Percentiles rank a stretch among this genome's conserved stretches.
Evolutionary conservation across 129 eudicot species (phyloP).

Genomic region (Flaveria ramosissima): DNA sequence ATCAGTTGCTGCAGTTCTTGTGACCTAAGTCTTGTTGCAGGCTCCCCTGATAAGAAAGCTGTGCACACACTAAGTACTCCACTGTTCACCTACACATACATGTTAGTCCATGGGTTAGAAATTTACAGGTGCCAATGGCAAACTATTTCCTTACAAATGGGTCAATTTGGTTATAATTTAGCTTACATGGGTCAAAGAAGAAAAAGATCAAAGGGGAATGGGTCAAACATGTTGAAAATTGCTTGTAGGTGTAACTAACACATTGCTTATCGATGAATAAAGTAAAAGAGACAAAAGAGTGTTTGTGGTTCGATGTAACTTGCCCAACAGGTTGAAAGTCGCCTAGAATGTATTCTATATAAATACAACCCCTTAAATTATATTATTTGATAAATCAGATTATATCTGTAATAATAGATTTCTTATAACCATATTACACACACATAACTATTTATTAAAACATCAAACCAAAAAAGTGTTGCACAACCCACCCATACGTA

Average conservation of each 20-base stretch:
- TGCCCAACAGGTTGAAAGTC: not conserved
- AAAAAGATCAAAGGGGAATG: not conserved
- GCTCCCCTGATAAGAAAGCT: constrained; percentile 97
- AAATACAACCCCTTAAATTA: not conserved
- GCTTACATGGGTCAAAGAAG: too few relatives aligned
- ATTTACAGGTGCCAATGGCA: not conserved
- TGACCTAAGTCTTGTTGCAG: constrained; percentile 94
- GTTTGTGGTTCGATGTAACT: not conserved
- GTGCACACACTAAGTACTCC: constrained; percentile 98
- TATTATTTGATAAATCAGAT: not conserved
- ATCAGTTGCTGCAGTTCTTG: constrained; percentile 96
- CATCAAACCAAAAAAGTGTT: not conserved
- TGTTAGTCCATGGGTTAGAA: constrained; percentile 7
- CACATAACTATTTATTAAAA: not conserved
- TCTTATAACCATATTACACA: not conserved
- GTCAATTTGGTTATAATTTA: not conserved
- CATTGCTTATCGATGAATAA: not conserved
- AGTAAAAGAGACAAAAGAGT: not conserved
- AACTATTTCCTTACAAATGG: not conserved
- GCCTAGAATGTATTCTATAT: not conserved
- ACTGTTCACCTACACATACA: constrained; percentile 77
- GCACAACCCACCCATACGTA: not conserved
- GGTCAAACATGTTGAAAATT: not conserved
- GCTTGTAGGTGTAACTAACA: not conserved
- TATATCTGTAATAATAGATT: not conserved